These are phyloP conservation scores for Lipomyces mesembrius DNA, from an alignment of 805 yeast species.

Conservation along the genomic window DNA sequence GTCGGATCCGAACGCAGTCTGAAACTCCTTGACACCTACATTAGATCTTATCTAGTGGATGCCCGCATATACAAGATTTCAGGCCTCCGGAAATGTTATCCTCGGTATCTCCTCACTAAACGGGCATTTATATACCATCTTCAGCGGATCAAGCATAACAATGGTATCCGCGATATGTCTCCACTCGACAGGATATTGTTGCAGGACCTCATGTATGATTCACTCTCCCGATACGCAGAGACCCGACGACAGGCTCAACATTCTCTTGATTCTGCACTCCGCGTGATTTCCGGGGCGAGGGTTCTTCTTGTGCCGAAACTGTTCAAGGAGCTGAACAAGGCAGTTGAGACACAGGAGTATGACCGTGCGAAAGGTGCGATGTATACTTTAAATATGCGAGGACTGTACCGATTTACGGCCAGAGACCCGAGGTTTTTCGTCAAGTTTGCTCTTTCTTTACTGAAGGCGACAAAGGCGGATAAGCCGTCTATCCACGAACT, in stretches of 20 bases:
- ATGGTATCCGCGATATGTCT: slow-evolving; percentile 73
- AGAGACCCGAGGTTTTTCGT: slow-evolving; percentile 23
- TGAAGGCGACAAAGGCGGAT: slow-evolving; percentile 29
- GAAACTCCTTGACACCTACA: slow-evolving; percentile 58
- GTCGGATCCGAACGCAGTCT: slow-evolving; percentile 73
- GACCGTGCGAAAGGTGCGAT: slow-evolving; percentile 65
- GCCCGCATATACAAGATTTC: slow-evolving; percentile 65
- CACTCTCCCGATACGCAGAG: slow-evolving; percentile 71
- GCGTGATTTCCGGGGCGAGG: slow-evolving; percentile 69
- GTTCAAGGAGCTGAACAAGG: slow-evolving; percentile 55
- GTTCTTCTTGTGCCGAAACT: slow-evolving; percentile 57
- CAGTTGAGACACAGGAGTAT: slow-evolving; percentile 55
- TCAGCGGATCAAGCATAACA: slow-evolving; percentile 70
- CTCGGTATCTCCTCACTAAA: slow-evolving; percentile 77
- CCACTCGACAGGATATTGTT: slow-evolving; percentile 65
- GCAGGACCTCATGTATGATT: slow-evolving; percentile 63
- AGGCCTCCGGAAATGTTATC: slow-evolving; percentile 67
- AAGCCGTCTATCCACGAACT: slow-evolving; percentile 29
- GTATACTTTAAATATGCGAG: slow-evolving; percentile 23
- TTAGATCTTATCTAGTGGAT: slow-evolving; percentile 60
- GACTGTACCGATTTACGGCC: slow-evolving; percentile 27
- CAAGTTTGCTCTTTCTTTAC: slow-evolving; percentile 20
- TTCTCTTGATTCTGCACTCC: slow-evolving; percentile 68
- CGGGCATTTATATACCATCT: slow-evolving; percentile 75
- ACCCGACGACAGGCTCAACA: slow-evolving; percentile 73